phyloP scores from a whole-genome alignment of 2,329 filamentous ascomycete genomes.

The Beauveria pseudobassiana region DNA sequence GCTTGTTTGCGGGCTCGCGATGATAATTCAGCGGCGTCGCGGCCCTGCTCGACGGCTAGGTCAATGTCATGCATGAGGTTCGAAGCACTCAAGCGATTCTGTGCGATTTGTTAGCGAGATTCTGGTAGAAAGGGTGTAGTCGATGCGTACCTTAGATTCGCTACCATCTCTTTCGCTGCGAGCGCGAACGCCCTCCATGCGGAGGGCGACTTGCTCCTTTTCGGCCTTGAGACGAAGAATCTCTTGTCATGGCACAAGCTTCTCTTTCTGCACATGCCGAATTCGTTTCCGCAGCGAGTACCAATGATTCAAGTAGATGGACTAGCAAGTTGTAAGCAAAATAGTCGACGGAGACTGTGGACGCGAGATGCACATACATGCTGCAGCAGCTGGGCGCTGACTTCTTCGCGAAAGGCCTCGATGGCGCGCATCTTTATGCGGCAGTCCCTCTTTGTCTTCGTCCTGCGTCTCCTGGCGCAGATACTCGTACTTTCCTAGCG shows the following conservation, averaged over 20 bases:
- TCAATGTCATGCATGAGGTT: conserved; percentile 55
- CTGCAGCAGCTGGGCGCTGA: conserved; percentile 47
- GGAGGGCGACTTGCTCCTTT: conserved; percentile 53
- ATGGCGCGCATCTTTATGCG: conserved; percentile 48
- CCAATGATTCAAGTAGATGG: conserved; percentile 52
- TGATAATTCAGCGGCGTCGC: conserved; percentile 39
- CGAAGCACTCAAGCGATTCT: conserved; percentile 47
- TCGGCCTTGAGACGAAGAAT: conserved; percentile 53
- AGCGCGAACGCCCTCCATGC: conserved; percentile 55
- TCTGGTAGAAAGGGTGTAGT: neutral
- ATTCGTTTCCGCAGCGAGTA: conserved; percentile 51
- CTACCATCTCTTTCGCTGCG: conserved; percentile 41
- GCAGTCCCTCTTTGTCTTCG: conserved; percentile 42
- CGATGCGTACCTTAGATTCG: conserved; percentile 44
- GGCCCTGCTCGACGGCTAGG: conserved; percentile 44
- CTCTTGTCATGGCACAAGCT: conserved; percentile 48
- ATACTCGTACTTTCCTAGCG: conserved; percentile 40
- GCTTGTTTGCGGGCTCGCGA: conserved; percentile 39
- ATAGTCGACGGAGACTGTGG: neutral
- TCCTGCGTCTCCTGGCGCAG: conserved; percentile 32
- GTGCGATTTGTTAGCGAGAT: conserved; percentile 4
- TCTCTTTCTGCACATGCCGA: conserved; percentile 49
- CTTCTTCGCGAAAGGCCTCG: conserved; percentile 50
- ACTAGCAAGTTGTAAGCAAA: conserved; percentile 25
- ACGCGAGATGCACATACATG: conserved; percentile 38